These are phyloP conservation scores for Chlorella vulgaris DNA, from an alignment of 139 green algal genomes.

Conservation along the genomic window DNA sequence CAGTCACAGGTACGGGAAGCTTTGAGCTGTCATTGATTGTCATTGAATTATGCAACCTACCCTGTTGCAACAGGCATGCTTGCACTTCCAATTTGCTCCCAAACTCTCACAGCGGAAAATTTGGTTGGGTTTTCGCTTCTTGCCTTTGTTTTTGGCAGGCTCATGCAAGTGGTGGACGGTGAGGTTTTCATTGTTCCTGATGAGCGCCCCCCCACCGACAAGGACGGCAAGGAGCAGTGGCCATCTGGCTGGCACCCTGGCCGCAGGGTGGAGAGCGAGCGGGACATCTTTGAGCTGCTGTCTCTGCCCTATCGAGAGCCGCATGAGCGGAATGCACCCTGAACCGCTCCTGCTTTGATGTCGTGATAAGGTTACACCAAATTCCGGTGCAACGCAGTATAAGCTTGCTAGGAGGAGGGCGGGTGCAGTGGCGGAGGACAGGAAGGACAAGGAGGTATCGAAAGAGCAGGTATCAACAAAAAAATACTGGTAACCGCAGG, in stretches of 20 bases:
- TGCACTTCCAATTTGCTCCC: too few relatives aligned
- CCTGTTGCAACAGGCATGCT: too few relatives aligned
- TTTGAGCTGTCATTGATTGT: too few relatives aligned
- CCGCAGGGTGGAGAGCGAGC: conserved; percentile 15
- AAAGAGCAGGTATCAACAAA: not conserved
- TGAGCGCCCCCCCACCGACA: conserved; percentile 37
- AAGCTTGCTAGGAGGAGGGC: not conserved
- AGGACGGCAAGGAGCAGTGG: conserved; percentile 26
- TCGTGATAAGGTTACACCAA: too few relatives aligned
- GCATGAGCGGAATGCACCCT: conserved; percentile 33
- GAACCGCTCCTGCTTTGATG: too few relatives aligned
- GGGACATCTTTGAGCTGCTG: conserved; percentile 55
- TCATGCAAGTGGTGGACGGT: conserved; percentile 35
- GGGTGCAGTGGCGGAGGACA: not conserved
- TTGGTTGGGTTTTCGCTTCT: too few relatives aligned
- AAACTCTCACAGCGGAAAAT: too few relatives aligned
- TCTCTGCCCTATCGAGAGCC: conserved; percentile 39
- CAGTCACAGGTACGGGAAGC: conserved; percentile 49
- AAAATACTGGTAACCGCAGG: too few relatives aligned
- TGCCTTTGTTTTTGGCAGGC: conserved; percentile 27
- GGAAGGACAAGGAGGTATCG: not conserved
- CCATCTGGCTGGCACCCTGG: conserved; percentile 36
- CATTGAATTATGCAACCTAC: too few relatives aligned
- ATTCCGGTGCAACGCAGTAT: too few relatives aligned
- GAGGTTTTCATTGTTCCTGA: conserved; percentile 34